These are phyloP conservation scores for Volvariella volvacea DNA, from an alignment of 1,284 basidiomycete species.

Conservation along the genomic window DNA sequence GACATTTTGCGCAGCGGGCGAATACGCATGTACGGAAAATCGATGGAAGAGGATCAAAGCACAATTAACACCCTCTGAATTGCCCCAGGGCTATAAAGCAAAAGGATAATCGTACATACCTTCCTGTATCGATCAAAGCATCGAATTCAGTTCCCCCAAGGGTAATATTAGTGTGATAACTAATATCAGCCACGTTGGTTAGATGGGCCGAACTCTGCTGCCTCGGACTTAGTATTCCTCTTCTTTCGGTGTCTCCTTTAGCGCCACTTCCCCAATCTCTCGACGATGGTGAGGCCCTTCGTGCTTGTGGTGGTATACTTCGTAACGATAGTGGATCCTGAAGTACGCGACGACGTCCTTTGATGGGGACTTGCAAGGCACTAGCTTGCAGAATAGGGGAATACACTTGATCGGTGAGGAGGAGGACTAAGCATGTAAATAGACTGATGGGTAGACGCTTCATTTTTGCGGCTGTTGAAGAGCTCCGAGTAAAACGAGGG, in stretches of 20 bases:
- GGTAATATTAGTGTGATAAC: constrained; percentile 47
- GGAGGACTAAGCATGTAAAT: background rate
- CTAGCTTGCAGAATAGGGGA: background rate
- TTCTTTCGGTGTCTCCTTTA: no score
- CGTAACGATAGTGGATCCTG: background rate
- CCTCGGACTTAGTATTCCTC: background rate
- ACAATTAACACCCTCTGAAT: background rate
- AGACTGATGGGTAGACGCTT: background rate
- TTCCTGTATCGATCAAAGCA: constrained; percentile 62
- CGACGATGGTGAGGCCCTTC: no score
- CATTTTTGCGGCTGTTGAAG: constrained; percentile 7
- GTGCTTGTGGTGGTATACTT: no score
- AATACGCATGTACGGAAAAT: no score
- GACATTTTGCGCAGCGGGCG: no score
- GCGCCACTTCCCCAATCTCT: no score
- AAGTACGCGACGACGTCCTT: constrained; percentile 10
- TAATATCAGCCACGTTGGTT: constrained; percentile 36
- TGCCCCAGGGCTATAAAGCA: background rate
- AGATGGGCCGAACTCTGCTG: constrained; percentile 16
- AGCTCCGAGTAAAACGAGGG: constrained; percentile 10
- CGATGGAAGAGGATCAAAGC: no score
- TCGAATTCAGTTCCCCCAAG: constrained; percentile 41
- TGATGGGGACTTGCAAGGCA: constrained; percentile 7
- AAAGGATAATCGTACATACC: constrained; percentile 31
- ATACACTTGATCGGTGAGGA: no score